Evolutionary conservation across 1,284 basidiomycete species (phyloP).

Genomic region (Melampsora americana): DNA sequence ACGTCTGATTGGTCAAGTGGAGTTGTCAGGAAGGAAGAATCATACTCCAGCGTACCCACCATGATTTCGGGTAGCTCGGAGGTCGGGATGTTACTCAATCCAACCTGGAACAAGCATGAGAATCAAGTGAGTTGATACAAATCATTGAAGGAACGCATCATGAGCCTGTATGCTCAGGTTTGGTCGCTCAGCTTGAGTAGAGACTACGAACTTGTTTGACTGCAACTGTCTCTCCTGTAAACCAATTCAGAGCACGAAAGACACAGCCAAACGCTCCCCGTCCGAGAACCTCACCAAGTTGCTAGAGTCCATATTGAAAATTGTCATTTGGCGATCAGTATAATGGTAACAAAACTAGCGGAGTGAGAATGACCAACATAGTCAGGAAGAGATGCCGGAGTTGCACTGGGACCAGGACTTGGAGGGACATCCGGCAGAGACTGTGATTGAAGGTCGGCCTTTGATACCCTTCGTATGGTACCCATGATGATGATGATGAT

Average conservation of each 20-base stretch:
- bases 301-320: slow-evolving; percentile 23
- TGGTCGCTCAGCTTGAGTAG: background rate
- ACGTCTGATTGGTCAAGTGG: slow-evolving; percentile 9
- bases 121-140: background rate
- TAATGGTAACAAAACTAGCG: background rate
- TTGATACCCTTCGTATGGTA: slow-evolving; percentile 12
- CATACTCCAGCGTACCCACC: slow-evolving; percentile 60
- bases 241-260: slow-evolving; percentile 80
- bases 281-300: slow-evolving; percentile 53
- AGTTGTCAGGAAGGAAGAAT: slow-evolving; percentile 1
- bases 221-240: slow-evolving; percentile 90
- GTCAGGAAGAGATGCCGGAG: slow-evolving; percentile 41
- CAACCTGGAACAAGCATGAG: slow-evolving; percentile 49
- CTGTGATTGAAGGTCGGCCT: background rate
- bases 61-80: slow-evolving; percentile 92
- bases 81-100: slow-evolving; percentile 85
- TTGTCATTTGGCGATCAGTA: background rate
- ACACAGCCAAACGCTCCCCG: slow-evolving; percentile 53
- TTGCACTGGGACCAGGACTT: slow-evolving; percentile 23
- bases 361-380: slow-evolving; percentile 26
- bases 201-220: slow-evolving; percentile 76
- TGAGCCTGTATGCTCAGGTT: background rate
- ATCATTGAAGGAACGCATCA: background rate
- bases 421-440: background rate
- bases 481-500: slow-evolving; percentile 11